A percentile compares a stretch with the other conserved stretches of the same genome.
These are phyloP conservation scores for Rhynchosporium agropyri DNA, from an alignment of 2,329 filamentous ascomycete genomes.

Conservation along the genomic window DNA sequence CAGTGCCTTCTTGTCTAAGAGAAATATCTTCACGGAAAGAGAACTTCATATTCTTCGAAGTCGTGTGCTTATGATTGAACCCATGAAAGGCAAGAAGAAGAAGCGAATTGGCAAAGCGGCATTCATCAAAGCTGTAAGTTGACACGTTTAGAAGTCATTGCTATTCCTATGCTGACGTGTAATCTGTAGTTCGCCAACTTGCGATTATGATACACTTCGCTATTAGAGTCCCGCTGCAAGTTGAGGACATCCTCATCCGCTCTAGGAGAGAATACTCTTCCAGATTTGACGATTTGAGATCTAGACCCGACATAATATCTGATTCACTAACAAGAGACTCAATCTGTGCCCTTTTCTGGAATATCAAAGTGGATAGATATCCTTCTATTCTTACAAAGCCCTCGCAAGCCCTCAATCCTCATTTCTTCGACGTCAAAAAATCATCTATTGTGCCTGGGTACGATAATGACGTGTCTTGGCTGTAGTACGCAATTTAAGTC, in stretches of 20 bases:
- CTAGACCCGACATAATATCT: slow-evolving; percentile 6
- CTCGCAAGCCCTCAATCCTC: neutral
- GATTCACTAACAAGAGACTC: neutral
- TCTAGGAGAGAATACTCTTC: slow-evolving; percentile 10
- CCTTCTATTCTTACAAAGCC: neutral
- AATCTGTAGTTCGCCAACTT: neutral
- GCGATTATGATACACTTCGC: slow-evolving; percentile 13
- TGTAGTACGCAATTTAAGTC: slow-evolving; percentile 13
- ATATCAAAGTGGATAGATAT: neutral
- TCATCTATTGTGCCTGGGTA: slow-evolving; percentile 8
- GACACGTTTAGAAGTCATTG: neutral
- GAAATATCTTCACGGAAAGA: slow-evolving; percentile 41
- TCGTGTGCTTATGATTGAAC: slow-evolving; percentile 16
- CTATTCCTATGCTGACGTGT: too few species aligned
- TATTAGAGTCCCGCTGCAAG: slow-evolving; percentile 4
- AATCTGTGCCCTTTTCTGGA: neutral
- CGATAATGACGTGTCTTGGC: slow-evolving; percentile 14
- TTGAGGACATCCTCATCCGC: slow-evolving; percentile 12
- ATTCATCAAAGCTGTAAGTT: slow-evolving; percentile 20
- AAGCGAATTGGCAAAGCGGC: slow-evolving; percentile 43
- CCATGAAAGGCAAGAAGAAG: slow-evolving; percentile 23
- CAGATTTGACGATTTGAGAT: slow-evolving; percentile 9
- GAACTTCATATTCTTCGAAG: slow-evolving; percentile 17
- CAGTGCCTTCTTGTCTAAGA: slow-evolving; percentile 41
- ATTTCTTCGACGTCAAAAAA: neutral